A percentile compares a stretch with the other conserved stretches of the same genome.
phyloP scores from a whole-genome alignment of 164 flowering plant species.

The Magnolia changhungtana region DNA sequence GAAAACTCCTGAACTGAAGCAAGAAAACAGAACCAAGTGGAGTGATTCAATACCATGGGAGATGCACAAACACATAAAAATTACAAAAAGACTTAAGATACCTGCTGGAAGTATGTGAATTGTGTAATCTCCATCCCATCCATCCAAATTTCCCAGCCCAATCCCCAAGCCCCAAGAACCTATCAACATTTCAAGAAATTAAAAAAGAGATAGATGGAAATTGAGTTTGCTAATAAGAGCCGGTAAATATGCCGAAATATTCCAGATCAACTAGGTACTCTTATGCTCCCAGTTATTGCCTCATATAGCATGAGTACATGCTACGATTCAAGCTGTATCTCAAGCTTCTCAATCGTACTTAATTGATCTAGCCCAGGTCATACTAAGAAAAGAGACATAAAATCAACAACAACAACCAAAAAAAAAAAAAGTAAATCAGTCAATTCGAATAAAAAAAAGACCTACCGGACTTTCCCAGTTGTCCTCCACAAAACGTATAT shows the following conservation, averaged over 20 bases:
- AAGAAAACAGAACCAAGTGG: slow-evolving; percentile 2
- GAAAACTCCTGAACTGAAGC: background rate
- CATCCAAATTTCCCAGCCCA: slow-evolving; percentile 99
- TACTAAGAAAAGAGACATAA: background rate
- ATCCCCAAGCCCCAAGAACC: slow-evolving; percentile 99
- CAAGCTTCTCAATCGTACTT: background rate
- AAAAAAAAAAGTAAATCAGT: background rate
- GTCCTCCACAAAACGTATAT: slow-evolving; percentile 98
- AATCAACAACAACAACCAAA: background rate
- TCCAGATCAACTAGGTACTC: background rate
- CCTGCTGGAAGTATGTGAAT: slow-evolving; percentile 99
- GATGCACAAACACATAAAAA: background rate
- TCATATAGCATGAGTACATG: background rate
- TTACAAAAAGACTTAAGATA: slow-evolving; percentile 12
- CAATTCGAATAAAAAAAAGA: slow-evolving; percentile 1
- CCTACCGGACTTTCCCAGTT: slow-evolving; percentile 99
- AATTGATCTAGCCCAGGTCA: background rate
- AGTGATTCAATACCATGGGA: slow-evolving; percentile 1
- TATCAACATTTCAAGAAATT: slow-evolving; percentile 18
- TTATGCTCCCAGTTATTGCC: background rate
- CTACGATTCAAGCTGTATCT: background rate
- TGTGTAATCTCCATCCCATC: slow-evolving; percentile 99
- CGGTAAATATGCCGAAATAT: background rate
- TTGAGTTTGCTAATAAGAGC: background rate
- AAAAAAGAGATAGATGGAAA: background rate